Conservation (phyloP, 139 green algal genomes). For the Coccomyxa sp. region DNA sequence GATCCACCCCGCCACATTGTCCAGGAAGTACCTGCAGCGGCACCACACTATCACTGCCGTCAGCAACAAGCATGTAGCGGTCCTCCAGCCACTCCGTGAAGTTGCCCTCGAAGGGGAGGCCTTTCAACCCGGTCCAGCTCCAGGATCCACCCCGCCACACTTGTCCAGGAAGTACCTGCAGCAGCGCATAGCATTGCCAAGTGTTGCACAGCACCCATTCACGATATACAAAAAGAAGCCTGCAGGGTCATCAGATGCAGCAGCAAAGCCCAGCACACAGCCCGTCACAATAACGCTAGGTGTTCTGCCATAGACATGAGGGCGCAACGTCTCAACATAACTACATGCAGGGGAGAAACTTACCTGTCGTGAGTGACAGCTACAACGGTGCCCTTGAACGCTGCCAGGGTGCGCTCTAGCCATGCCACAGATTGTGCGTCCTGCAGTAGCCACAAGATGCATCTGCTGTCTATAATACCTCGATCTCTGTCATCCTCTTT, state of each 20-base stretch:
- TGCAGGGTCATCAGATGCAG: too few relatives aligned
- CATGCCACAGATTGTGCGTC: conserved; percentile 41
- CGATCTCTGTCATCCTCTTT: too few relatives aligned
- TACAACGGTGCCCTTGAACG: conserved; percentile 70
- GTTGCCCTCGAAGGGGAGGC: conserved; percentile 81
- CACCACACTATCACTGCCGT: neutral
- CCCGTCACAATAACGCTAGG: too few relatives aligned
- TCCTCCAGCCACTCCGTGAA: too few relatives aligned
- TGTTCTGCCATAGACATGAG: neutral
- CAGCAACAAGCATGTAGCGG: neutral
- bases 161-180: conserved; percentile 65
- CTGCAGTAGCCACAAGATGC: too few relatives aligned
- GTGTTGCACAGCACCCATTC: too few relatives aligned
- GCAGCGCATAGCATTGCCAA: too few relatives aligned
- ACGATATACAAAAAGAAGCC: too few relatives aligned
- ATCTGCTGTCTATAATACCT: too few relatives aligned
- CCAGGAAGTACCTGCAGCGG: conserved; percentile 39
- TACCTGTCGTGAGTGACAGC: conserved; percentile 73
- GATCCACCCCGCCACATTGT: conserved; percentile 51
- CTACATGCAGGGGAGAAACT: too few relatives aligned
- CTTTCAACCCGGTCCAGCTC: conserved; percentile 64
- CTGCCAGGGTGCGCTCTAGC: conserved; percentile 45
- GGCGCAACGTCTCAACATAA: neutral
- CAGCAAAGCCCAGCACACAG: too few relatives aligned
- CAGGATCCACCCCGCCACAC: conserved; percentile 74